Conservation (phyloP, 2,329 filamentous ascomycete species). For the Phaeosphaeria sp. region DNA sequence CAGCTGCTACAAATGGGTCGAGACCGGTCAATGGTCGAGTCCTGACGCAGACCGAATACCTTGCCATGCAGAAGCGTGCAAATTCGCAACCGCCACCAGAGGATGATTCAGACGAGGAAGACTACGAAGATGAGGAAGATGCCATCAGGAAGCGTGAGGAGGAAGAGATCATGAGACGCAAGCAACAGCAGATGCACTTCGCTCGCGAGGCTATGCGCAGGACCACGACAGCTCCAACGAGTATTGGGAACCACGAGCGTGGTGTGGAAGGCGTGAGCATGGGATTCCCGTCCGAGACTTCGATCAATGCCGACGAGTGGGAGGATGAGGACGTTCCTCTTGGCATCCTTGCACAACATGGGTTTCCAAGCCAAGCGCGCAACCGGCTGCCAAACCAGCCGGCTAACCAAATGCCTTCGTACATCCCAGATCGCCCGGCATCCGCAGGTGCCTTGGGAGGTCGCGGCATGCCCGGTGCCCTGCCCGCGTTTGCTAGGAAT, state of each 20-base stretch:
- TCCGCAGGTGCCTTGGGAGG: constrained; percentile 37
- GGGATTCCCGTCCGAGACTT: constrained; percentile 46
- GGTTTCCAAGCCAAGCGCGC: constrained; percentile 40
- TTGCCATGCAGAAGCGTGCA: constrained; percentile 37
- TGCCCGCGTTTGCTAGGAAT: constrained; percentile 45
- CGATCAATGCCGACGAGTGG: constrained; percentile 46
- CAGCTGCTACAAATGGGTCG: constrained; percentile 13
- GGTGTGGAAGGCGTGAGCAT: constrained; percentile 25
- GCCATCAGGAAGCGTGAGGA: constrained; percentile 41
- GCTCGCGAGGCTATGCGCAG: constrained; percentile 44
- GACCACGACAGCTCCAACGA: constrained; percentile 39
- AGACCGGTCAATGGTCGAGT: constrained; percentile 29
- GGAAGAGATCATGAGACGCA: constrained; percentile 40
- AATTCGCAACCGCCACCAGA: constrained; percentile 31
- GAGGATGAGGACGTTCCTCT: constrained; percentile 48
- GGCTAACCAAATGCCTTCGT: constrained; percentile 41
- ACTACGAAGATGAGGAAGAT: constrained; percentile 49
- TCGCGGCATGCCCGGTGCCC: constrained; percentile 24
- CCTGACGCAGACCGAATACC: constrained; percentile 44
- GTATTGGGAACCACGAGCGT: constrained; percentile 23
- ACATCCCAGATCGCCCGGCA: constrained; percentile 45
- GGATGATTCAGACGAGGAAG: constrained; percentile 41
- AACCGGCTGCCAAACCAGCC: constrained; percentile 37
- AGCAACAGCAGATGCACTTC: constrained; percentile 44
- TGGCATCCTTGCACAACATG: constrained; percentile 47